These are phyloP conservation scores for Ophiostoma piceae DNA, from an alignment of 2,329 filamentous ascomycete genomes.

Conservation along the genomic window DNA sequence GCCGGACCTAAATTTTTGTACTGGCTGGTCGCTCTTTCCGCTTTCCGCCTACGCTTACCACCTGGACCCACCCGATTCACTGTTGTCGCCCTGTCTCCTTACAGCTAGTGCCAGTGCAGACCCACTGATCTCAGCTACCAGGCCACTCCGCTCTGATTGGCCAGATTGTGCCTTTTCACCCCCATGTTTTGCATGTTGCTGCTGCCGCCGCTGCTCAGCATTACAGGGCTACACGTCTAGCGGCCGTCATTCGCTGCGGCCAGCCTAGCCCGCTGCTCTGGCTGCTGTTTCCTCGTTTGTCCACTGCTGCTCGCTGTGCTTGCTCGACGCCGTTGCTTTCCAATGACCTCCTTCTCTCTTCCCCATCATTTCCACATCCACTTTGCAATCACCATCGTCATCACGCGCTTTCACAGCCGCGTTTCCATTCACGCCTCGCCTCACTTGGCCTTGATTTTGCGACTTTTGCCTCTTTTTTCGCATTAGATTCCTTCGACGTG, in stretches of 20 bases:
- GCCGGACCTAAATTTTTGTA: conserved; percentile 16
- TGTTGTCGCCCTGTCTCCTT: background rate
- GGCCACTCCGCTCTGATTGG: conserved; percentile 17
- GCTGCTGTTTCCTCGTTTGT: background rate
- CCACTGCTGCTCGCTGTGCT: conserved; percentile 5
- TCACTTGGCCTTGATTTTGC: background rate
- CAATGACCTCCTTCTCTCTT: conserved; percentile 14
- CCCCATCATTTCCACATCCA: conserved; percentile 15
- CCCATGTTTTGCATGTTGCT: background rate
- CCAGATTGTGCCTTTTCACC: conserved; percentile 9
- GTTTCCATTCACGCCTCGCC: background rate
- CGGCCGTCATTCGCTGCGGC: background rate
- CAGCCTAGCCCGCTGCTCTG: background rate
- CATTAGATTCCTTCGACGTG: background rate
- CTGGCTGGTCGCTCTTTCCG: conserved; percentile 16
- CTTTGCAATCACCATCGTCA: conserved; percentile 15
- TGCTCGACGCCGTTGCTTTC: background rate
- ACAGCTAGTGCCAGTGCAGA: background rate
- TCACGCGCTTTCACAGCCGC: conserved; percentile 8
- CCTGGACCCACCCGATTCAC: background rate
- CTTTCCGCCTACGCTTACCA: conserved; percentile 7
- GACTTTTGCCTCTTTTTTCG: background rate
- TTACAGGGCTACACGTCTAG: conserved; percentile 9
- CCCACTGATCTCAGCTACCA: conserved; percentile 6
- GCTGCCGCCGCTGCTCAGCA: background rate